Percentiles rank a stretch among this genome's conserved stretches.
Evolutionary conservation across 1,284 basidiomycete genomes (phyloP).

Genomic region (Ceratobasidium sp.): DNA sequence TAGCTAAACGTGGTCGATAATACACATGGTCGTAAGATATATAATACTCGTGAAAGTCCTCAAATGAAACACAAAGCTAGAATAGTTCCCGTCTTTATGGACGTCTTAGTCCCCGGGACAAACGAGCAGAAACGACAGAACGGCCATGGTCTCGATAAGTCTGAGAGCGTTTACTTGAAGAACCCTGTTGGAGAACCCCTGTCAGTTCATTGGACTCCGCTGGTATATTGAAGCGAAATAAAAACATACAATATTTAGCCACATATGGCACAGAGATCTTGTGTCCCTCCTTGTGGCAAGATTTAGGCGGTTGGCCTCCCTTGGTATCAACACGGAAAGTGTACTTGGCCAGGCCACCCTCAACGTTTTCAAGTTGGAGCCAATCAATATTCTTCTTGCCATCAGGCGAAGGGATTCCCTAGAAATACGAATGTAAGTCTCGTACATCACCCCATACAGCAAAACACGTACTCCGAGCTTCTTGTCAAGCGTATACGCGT

Average conservation of each 20-base stretch:
- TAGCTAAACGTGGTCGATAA: too few species aligned
- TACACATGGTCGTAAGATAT: background rate
- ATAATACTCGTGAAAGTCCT: background rate
- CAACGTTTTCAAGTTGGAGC: conserved; percentile 65
- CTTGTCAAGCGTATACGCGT: conserved; percentile 66
- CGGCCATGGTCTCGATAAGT: background rate
- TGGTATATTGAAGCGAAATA: background rate
- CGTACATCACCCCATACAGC: background rate
- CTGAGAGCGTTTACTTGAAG: conserved; percentile 45
- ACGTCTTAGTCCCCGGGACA: background rate
- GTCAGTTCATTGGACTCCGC: conserved; percentile 16
- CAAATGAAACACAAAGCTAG: background rate
- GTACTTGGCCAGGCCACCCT: conserved; percentile 66
- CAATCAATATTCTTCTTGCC: conserved; percentile 68
- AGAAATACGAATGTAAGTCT: background rate
- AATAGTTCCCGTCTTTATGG: background rate
- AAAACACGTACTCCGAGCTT: conserved; percentile 56
- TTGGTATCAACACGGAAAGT: conserved; percentile 71
- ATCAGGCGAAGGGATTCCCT: conserved; percentile 62
- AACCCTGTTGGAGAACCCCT: conserved; percentile 47
- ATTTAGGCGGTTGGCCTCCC: conserved; percentile 71
- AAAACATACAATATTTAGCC: conserved; percentile 62
- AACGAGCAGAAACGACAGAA: conserved; percentile 5
- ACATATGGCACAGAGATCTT: conserved; percentile 65
- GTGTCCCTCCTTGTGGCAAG: conserved; percentile 59